Base-by-base conservation (phyloP, 73 alveolate genomes). In the Paramecium sexaurelia region DNA sequence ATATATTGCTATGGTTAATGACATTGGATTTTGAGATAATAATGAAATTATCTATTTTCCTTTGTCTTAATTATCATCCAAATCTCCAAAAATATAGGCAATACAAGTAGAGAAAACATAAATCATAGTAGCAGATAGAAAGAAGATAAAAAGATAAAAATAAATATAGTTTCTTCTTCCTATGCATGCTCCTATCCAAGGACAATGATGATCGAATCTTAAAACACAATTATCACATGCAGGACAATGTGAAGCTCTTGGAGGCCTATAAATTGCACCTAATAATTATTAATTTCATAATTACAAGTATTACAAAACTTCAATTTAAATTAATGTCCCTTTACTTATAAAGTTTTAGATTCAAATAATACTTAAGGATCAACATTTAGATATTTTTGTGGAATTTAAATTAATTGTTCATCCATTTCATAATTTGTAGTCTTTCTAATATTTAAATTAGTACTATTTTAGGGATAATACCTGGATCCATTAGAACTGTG, bases 141-240 rank as follows among this genome's bases (percentile, higher is more conserved):
- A 71, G 78, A 88, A 39, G 13, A 22, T 45, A 55, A 88, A 69
- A 17, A 88, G 55, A 39, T 68, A 94, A 92, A 92, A 94, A 93
- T 95, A 96, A 90, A 93, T 92, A 93, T 97, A 96, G 86, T 96
- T 97, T 85, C 98, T 96, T 78, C 96, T 95, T 9, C 99, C 99
- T 29, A 97, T 93, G 85, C 99, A 97, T 39, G 96, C 95, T 32
- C 99, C 98, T 55, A 97, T 88, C 99, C 99, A 97, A 4, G 98
- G 95, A 69, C 99, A 97, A 93, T 97, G 99, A 91, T 97, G 99
- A 91, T 97, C 99, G 93, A 95, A 95, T 83, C 98, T 93, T 71
- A 93, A 94, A 29, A 97, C 98, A 85, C 99, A 97, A 84, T 95
- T 95, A 84, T 96, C 98, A 92, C 99, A 97, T 15, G 94, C 68